Evolutionary conservation across 352 stramenopile genomes (phyloP).

Genomic region (Elongisporangium senticosum): DNA sequence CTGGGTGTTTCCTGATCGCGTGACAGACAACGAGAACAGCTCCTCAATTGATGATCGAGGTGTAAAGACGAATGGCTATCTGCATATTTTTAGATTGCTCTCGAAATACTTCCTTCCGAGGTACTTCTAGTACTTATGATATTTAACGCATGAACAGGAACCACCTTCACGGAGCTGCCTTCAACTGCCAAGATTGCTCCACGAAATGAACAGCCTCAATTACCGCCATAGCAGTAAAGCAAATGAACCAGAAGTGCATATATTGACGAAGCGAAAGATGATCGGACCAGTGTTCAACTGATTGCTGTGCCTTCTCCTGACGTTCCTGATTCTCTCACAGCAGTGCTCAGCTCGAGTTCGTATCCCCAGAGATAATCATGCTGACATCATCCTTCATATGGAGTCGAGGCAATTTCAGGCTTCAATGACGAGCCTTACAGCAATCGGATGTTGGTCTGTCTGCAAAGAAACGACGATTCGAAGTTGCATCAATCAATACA

Average conservation of each 20-base stretch:
- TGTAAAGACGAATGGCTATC: neutral
- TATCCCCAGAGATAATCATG: neutral
- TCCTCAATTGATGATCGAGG: too few species aligned
- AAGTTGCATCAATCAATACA: neutral
- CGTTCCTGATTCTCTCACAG: neutral
- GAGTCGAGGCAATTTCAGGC: neutral
- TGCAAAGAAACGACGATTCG: neutral
- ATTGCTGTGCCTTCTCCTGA: neutral
- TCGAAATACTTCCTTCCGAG: too few species aligned
- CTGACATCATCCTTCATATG: neutral
- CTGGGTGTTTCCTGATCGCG: too few species aligned
- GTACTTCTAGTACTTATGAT: neutral
- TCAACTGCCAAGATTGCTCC: neutral
- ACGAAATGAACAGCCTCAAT: neutral
- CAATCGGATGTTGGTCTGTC: neutral
- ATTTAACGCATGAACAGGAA: neutral
- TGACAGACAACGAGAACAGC: too few species aligned
- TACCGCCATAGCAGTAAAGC: neutral
- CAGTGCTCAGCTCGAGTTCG: neutral
- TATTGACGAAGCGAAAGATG: neutral
- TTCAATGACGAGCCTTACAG: neutral
- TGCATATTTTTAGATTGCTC: neutral
- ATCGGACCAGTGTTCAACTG: neutral
- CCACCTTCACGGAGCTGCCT: neutral
- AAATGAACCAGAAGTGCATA: neutral